These are phyloP conservation scores for Fraxinus sp. DNA, from an alignment of 305 asterid species.

Conservation along the genomic window DNA sequence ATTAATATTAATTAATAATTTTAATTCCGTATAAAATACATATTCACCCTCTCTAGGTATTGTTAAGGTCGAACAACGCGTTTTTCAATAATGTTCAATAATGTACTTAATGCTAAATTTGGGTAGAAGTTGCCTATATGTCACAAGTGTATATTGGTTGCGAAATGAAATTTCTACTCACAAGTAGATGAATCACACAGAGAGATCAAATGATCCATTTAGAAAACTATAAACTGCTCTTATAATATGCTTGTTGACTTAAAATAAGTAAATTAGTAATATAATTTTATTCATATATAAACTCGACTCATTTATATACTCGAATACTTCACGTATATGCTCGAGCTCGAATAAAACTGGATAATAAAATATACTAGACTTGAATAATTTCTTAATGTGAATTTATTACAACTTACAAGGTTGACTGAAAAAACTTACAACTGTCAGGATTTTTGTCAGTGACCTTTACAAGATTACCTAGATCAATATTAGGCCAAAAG, in stretches of 20 bases:
- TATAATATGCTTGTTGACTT: background rate
- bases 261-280: too few relatives aligned
- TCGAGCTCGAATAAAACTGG: background rate
- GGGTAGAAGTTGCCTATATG: background rate
- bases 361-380: too few relatives aligned
- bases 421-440: background rate
- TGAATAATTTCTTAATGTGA: background rate
- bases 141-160: background rate
- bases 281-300: too few relatives aligned
- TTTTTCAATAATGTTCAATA: too few relatives aligned
- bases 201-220: background rate
- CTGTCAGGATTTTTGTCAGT: background rate
- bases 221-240: background rate
- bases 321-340: background rate
- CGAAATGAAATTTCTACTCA: background rate
- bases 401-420: too few relatives aligned
- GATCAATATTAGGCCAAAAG: background rate
- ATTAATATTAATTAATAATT: too few relatives aligned
- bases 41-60: too few relatives aligned
- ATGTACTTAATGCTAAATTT: background rate
- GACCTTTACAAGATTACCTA: too few relatives aligned
- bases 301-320: too few relatives aligned
- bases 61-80: too few relatives aligned
- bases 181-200: background rate
- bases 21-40: too few relatives aligned